phyloP scores from a whole-genome alignment of 495 filamentous ascomycete genomes.

The Aspergillus coremiiformis region DNA sequence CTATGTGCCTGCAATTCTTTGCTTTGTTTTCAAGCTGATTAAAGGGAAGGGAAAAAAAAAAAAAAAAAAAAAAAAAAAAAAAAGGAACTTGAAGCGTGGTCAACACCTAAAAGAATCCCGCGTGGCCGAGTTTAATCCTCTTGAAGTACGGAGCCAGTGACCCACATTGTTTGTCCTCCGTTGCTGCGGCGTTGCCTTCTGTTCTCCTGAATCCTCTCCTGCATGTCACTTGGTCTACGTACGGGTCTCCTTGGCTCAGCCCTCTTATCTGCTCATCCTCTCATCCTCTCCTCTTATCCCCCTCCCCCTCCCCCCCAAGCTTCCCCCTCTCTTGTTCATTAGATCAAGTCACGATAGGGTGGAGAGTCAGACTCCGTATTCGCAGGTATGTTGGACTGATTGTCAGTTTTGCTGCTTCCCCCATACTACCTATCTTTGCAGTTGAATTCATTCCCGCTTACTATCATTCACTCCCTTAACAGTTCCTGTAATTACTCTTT shows the following conservation, averaged over 20 bases:
- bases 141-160: neutral
- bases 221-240: slow-evolving; percentile 1
- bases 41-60: neutral
- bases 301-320: neutral
- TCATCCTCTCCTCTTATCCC: neutral
- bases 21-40: too few species aligned
- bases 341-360: too few species aligned
- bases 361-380: neutral
- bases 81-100: neutral
- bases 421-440: neutral
- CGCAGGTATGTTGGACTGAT: neutral
- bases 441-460: neutral
- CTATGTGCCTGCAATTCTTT: too few species aligned
- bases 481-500: neutral
- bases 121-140: slow-evolving; percentile 1
- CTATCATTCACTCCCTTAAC: neutral
- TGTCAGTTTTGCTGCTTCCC: neutral
- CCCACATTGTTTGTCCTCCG: slow-evolving; percentile 3
- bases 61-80: neutral
- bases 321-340: too few species aligned
- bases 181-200: slow-evolving; percentile 1
- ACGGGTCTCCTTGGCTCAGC: neutral
- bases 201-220: slow-evolving; percentile 5
- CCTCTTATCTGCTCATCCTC: neutral
- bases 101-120: neutral